Evolutionary conservation across 139 green algal species (phyloP).

Genomic region (Volvox africanus): DNA sequence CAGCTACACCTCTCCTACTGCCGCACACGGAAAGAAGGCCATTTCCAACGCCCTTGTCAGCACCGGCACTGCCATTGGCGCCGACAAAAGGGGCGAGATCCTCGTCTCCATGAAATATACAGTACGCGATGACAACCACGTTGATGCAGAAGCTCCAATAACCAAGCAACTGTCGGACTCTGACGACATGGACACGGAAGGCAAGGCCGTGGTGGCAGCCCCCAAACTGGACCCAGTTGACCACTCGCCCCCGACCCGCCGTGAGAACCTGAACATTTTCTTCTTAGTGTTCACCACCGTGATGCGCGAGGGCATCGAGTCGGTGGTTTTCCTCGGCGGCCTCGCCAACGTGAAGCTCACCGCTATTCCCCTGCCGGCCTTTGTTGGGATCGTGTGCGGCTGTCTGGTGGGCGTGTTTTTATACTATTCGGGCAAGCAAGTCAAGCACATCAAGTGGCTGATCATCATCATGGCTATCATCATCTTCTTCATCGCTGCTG

Average conservation of each 20-base stretch:
- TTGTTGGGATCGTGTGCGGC: slow-evolving; percentile 48
- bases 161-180: not conserved
- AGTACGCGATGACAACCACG: not conserved
- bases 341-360: slow-evolving; percentile 48
- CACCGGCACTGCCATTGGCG: not conserved
- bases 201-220: not conserved
- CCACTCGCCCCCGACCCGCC: not conserved
- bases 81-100: not conserved
- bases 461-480: slow-evolving; percentile 59
- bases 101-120: not conserved
- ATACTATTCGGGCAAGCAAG: slow-evolving; percentile 54
- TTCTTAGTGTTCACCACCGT: slow-evolving; percentile 62
- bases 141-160: not conserved
- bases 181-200: not conserved
- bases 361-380: slow-evolving; percentile 46
- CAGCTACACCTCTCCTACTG: not conserved
- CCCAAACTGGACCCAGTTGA: not conserved
- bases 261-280: slow-evolving; percentile 53
- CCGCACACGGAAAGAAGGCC: not conserved
- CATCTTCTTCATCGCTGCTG: slow-evolving; percentile 72
- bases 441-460: slow-evolving; percentile 72
- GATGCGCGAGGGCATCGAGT: slow-evolving; percentile 67
- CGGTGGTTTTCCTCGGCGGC: slow-evolving; percentile 68
- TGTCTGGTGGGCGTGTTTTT: slow-evolving; percentile 51
- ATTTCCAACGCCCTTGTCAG: too few relatives aligned